These are phyloP conservation scores for Gossypium anomalum DNA, from an alignment of 345 rosid species.

Conservation along the genomic window DNA sequence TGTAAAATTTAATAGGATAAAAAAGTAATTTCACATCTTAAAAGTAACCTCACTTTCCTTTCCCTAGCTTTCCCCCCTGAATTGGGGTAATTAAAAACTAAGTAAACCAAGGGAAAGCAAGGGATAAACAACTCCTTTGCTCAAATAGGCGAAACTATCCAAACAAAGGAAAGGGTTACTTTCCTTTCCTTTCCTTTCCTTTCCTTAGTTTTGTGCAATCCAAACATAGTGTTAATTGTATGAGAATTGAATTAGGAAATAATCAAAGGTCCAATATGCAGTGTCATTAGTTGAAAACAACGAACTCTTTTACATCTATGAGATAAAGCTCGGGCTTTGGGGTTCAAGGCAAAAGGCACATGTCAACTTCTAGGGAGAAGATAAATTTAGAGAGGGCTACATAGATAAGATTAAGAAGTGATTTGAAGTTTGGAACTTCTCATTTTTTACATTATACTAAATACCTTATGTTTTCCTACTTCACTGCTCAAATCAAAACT, in stretches of 20 bases:
- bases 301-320: not conserved
- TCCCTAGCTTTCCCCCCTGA: too few species aligned
- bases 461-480: not conserved
- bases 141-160: too few species aligned
- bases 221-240: not conserved
- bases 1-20: too few species aligned
- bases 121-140: too few species aligned
- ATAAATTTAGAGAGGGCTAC: not conserved
- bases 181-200: too few species aligned
- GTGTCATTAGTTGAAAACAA: not conserved
- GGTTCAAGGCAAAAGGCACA: not conserved
- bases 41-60: too few species aligned
- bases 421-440: not conserved
- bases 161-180: too few species aligned
- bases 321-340: not conserved
- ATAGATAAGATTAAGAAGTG: not conserved
- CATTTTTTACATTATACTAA: not conserved
- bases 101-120: too few species aligned
- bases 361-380: not conserved
- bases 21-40: too few species aligned
- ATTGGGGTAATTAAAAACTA: too few species aligned
- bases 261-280: not conserved
- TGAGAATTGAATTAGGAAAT: not conserved
- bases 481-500: not conserved
- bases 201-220: too few species aligned